Percentiles rank a stretch among this genome's conserved stretches.
phyloP scores from a whole-genome alignment of 1,284 basidiomycete species.

The Trichosporon sp. region DNA sequence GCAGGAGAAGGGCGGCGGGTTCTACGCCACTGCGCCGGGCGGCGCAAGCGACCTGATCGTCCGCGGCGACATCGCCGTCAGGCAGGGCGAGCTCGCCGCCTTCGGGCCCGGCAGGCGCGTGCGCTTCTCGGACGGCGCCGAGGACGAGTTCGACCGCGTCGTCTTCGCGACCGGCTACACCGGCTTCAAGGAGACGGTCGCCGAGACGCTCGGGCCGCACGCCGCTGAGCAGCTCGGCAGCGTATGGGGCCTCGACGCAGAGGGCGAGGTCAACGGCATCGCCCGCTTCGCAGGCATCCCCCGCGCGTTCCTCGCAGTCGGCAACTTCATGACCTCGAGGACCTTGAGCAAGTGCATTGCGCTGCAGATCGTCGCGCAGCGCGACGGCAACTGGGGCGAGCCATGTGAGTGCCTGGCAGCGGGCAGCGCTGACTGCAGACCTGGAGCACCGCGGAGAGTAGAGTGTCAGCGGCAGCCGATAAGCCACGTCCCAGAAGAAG shows the following conservation, averaged over 20 bases:
- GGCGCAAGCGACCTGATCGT: slow-evolving; percentile 59
- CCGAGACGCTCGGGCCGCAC: slow-evolving; percentile 54
- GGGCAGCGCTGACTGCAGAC: background rate
- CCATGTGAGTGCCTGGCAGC: slow-evolving; percentile 35
- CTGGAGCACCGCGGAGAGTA: background rate
- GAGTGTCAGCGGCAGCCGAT: background rate
- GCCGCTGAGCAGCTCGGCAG: slow-evolving; percentile 53
- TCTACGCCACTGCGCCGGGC: slow-evolving; percentile 55
- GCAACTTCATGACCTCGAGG: slow-evolving; percentile 57
- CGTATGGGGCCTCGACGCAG: slow-evolving; percentile 59
- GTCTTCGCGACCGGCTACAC: slow-evolving; percentile 62
- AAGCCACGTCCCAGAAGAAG: background rate
- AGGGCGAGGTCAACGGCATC: slow-evolving; percentile 58
- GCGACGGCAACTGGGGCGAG: slow-evolving; percentile 55
- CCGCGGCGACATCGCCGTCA: slow-evolving; percentile 55
- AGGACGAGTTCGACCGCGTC: slow-evolving; percentile 63
- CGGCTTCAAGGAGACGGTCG: slow-evolving; percentile 48
- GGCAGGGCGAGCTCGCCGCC: slow-evolving; percentile 52
- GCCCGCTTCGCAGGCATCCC: slow-evolving; percentile 56
- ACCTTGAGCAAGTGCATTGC: slow-evolving; percentile 60
- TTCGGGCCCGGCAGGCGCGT: slow-evolving; percentile 54
- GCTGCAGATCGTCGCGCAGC: slow-evolving; percentile 61
- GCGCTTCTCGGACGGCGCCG: slow-evolving; percentile 62
- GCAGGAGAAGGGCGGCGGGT: slow-evolving; percentile 44
- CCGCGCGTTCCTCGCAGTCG: slow-evolving; percentile 37